A percentile compares a stretch with the other conserved stretches of the same genome.
Evolutionary conservation across 202 grass and related monocot genomes (phyloP).

Genomic region (Panicum virgatum): DNA sequence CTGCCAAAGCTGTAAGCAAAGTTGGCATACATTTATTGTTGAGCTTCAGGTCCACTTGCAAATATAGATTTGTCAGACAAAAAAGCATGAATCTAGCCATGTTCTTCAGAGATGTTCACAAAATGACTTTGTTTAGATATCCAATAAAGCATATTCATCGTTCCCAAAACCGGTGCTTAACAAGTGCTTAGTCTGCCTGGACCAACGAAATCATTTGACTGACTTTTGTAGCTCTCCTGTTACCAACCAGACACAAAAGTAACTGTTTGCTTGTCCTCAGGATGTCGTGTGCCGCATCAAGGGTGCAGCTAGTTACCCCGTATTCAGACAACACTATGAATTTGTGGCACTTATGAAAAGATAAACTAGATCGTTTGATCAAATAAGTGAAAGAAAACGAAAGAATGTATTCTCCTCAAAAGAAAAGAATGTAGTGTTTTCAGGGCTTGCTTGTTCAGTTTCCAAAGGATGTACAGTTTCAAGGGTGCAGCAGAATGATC

Average conservation of each 20-base stretch:
- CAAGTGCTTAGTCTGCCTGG: neutral
- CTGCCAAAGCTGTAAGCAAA: constrained; percentile 13
- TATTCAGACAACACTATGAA: neutral
- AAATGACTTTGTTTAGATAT: neutral
- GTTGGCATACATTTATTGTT: neutral
- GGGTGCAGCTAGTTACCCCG: neutral
- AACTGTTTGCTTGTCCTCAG: constrained; percentile 41
- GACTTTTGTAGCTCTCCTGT: constrained; percentile 24
- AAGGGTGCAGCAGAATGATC: constrained; percentile 34
- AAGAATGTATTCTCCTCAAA: neutral
- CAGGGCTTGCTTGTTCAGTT: neutral
- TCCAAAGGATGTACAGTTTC: constrained; percentile 26
- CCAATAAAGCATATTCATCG: constrained; percentile 37
- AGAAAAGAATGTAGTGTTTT: neutral
- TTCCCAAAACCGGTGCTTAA: constrained; percentile 30
- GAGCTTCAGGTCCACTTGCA: constrained; percentile 31
- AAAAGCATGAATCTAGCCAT: constrained; percentile 26
- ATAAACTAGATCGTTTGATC: neutral
- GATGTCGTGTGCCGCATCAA: constrained; percentile 26
- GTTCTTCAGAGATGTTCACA: constrained; percentile 22
- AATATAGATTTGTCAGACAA: constrained; percentile 7
- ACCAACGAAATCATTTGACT: constrained; percentile 47
- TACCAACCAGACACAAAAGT: constrained; percentile 29
- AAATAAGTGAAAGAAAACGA: neutral
- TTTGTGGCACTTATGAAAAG: neutral